These are phyloP conservation scores for Yamadazyma mexicana DNA, from an alignment of 1,139 yeast species.

Conservation along the genomic window DNA sequence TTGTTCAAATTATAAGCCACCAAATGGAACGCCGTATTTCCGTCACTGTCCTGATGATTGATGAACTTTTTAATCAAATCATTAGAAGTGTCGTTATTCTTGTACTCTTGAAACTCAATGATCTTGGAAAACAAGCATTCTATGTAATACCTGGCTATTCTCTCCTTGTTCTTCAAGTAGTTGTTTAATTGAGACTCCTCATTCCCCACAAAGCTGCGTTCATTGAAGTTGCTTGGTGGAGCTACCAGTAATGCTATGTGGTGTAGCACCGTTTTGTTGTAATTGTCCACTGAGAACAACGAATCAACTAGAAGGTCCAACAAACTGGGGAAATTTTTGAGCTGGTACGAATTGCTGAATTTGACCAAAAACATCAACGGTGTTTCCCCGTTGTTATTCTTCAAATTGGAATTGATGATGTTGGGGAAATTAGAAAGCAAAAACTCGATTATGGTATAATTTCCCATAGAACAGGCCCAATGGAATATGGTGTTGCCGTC, in stretches of 20 bases:
- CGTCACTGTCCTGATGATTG: slow-evolving; percentile 77
- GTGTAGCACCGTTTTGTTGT: slow-evolving; percentile 75
- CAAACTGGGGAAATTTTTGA: slow-evolving; percentile 69
- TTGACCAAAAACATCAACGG: slow-evolving; percentile 86
- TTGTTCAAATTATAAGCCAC: slow-evolving; percentile 76
- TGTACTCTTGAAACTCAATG: slow-evolving; percentile 27
- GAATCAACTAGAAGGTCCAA: slow-evolving; percentile 78
- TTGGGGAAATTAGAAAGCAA: slow-evolving; percentile 50
- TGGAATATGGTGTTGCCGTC: slow-evolving; percentile 92
- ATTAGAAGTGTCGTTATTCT: slow-evolving; percentile 17
- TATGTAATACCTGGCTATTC: slow-evolving; percentile 79
- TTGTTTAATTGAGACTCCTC: slow-evolving; percentile 17
- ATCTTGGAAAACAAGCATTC: slow-evolving; percentile 71
- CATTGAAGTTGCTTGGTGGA: slow-evolving; percentile 12
- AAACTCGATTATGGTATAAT: slow-evolving; percentile 69
- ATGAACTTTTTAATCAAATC: slow-evolving; percentile 62
- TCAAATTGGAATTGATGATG: slow-evolving; percentile 60
- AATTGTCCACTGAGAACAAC: slow-evolving; percentile 66
- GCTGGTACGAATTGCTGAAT: slow-evolving; percentile 83
- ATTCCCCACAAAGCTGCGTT: slow-evolving; percentile 13
- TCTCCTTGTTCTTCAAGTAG: slow-evolving; percentile 49
- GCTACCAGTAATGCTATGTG: slow-evolving; percentile 57
- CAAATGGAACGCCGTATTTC: slow-evolving; percentile 86
- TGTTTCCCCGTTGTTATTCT: slow-evolving; percentile 77
- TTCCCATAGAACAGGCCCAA: slow-evolving; percentile 94